These are phyloP conservation scores for Septoria petroselini DNA, from an alignment of 2,329 filamentous ascomycete species.

Conservation along the genomic window DNA sequence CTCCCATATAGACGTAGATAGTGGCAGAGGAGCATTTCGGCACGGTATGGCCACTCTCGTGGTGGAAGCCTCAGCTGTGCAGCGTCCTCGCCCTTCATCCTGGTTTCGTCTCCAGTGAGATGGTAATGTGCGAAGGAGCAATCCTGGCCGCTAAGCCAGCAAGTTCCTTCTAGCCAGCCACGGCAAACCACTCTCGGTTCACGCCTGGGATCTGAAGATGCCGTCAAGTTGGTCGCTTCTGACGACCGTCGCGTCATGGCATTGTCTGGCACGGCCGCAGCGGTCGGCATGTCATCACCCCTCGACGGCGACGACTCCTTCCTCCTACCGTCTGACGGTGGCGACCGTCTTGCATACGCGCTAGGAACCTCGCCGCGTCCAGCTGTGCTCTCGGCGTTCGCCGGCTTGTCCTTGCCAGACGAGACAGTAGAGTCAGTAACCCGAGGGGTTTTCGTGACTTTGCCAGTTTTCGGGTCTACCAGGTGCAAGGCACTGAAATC, in stretches of 20 bases:
- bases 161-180: constrained; percentile 13
- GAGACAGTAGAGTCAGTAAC: not conserved
- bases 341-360: constrained; percentile 17
- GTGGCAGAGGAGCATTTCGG: not conserved
- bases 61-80: not conserved
- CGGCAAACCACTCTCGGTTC: constrained; percentile 9
- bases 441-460: constrained; percentile 5
- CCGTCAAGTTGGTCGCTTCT: not conserved
- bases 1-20: not conserved
- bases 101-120: constrained; percentile 3
- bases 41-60: not conserved
- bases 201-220: not conserved
- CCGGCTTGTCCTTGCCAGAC: not conserved
- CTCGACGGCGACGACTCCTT: not conserved
- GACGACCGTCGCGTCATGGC: not conserved
- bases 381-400: not conserved
- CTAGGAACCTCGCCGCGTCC: constrained; percentile 1
- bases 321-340: constrained; percentile 5
- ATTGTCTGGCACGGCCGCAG: not conserved
- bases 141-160: constrained; percentile 5
- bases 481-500: constrained; percentile 29
- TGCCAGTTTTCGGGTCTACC: constrained; percentile 35
- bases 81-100: not conserved
- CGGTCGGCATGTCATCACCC: not conserved
- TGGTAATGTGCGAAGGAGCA: constrained; percentile 13